Base-by-base conservation (phyloP, 1,284 basidiomycete genomes). In the Marasmius sp. region DNA sequence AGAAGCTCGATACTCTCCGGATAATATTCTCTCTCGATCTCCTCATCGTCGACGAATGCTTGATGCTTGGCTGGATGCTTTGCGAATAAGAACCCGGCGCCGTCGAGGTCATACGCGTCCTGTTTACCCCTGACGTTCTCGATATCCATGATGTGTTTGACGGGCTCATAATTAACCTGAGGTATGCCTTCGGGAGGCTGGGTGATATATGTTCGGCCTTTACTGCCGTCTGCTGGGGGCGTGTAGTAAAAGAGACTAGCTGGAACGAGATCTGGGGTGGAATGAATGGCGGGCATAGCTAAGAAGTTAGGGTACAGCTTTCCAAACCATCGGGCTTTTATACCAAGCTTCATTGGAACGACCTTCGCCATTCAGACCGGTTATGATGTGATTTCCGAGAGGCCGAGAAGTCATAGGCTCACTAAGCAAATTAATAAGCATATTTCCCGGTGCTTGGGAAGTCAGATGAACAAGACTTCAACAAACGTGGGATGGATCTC, bases 91-190 rank as follows among this genome's bases (percentile, higher is more conserved):
- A 87, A 89, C 0, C 87, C 87, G 4, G 84, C 72, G 2, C 72
- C 80, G 63, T 88, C 86, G 22, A 88, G 78, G 2, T 76, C 74
- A 34, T 78, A 76, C 0, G 72, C 67, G 58, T 76, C 69, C 67
- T 86, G 82, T 62, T 80, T 82, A 3, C 84, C 85, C 20, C 86
- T 79, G 16, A 87, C 57, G 66, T 88, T 85, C 70, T 86, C 82
- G 62, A 89, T 79, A 10, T 57, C 33, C 27, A 57, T 36, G 6
- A 18, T 14, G 20, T 45, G 43, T 14, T 14, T 14, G 20, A 45
- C 14, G 6, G 43, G 14, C 12, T 45, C 43, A 14, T 45, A 45
- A 18, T 45, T 45, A 14, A 45, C 14, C 20, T 45, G 43, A 16
- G 43, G 43, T 7, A 45, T 18, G 6, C 43, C 43, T 45, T 6